phyloP scores from a whole-genome alignment of 2,329 filamentous ascomycete species.

The Botryosphaeria dothidea region DNA sequence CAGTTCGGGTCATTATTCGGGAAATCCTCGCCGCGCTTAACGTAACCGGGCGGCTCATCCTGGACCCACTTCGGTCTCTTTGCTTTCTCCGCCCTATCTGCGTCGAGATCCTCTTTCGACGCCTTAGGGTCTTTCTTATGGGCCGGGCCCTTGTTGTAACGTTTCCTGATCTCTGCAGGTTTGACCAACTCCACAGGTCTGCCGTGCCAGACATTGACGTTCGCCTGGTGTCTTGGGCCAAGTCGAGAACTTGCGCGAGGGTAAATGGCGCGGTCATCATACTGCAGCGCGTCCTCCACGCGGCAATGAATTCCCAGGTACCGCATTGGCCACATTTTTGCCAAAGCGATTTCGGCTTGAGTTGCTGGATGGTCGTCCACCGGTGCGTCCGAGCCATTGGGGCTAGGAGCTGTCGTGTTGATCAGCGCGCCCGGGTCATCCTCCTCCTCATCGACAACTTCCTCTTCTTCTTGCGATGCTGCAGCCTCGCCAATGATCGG shows the following conservation, averaged over 20 bases:
- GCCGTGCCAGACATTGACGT: slow-evolving; percentile 81
- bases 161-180: slow-evolving; percentile 80
- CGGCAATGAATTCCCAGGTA: slow-evolving; percentile 96
- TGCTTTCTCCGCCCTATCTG: slow-evolving; percentile 75
- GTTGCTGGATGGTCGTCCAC: slow-evolving; percentile 66
- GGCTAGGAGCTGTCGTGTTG: slow-evolving; percentile 50
- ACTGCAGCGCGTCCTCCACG: slow-evolving; percentile 92
- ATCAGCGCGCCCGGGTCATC: slow-evolving; percentile 51
- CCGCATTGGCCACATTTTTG: slow-evolving; percentile 92
- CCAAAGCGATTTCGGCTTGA: slow-evolving; percentile 85
- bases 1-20: slow-evolving; percentile 70
- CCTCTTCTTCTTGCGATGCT: slow-evolving; percentile 63
- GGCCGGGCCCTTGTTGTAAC: slow-evolving; percentile 60
- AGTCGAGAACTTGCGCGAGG: slow-evolving; percentile 91
- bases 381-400: slow-evolving; percentile 48
- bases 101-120: slow-evolving; percentile 81
- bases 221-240: slow-evolving; percentile 88
- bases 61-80: slow-evolving; percentile 90
- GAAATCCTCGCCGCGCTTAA: slow-evolving; percentile 79
- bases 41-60: slow-evolving; percentile 85
- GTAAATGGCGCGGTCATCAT: slow-evolving; percentile 91
- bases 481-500: slow-evolving; percentile 63
- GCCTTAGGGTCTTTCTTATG: slow-evolving; percentile 76
- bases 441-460: slow-evolving; percentile 68
- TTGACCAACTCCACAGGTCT: slow-evolving; percentile 89